Conservation (phyloP, 805 yeast genomes). For the Cephaloascus albidus region DNA sequence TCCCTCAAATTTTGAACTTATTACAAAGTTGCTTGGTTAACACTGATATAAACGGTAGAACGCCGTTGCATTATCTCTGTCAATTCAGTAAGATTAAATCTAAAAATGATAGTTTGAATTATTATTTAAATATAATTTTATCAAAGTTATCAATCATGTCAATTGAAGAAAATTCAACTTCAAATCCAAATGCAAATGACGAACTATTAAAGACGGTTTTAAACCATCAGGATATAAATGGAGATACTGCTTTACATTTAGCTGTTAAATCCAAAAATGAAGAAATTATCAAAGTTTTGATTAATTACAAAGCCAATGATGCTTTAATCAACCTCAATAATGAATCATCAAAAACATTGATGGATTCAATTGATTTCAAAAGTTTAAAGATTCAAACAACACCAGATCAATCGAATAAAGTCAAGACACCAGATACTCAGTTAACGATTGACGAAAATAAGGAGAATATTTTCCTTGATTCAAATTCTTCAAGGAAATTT, state of each 20-base stretch:
- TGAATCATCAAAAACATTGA: constrained; percentile 25
- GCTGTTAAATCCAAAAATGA: constrained; percentile 24
- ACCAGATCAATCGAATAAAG: constrained; percentile 1
- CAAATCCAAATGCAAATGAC: constrained; percentile 2
- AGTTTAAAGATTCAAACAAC: neutral
- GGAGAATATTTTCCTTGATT: constrained; percentile 34
- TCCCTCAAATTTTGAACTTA: constrained; percentile 22
- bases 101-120: constrained; percentile 6
- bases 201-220: constrained; percentile 17
- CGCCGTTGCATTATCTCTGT: constrained; percentile 32
- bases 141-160: constrained; percentile 12
- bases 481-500: constrained; percentile 1
- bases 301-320: constrained; percentile 30
- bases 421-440: constrained; percentile 36
- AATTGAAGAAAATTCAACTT: constrained; percentile 2
- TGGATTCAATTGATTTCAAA: neutral
- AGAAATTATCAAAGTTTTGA: constrained; percentile 21
- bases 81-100: constrained; percentile 12
- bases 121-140: constrained; percentile 27
- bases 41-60: constrained; percentile 27
- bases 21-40: constrained; percentile 24
- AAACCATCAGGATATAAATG: constrained; percentile 33
- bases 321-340: constrained; percentile 19
- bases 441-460: constrained; percentile 38
- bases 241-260: constrained; percentile 35